Evolutionary conservation across 768 basidiomycete species (phyloP).

Genomic region (Xanthoconium stramineum): DNA sequence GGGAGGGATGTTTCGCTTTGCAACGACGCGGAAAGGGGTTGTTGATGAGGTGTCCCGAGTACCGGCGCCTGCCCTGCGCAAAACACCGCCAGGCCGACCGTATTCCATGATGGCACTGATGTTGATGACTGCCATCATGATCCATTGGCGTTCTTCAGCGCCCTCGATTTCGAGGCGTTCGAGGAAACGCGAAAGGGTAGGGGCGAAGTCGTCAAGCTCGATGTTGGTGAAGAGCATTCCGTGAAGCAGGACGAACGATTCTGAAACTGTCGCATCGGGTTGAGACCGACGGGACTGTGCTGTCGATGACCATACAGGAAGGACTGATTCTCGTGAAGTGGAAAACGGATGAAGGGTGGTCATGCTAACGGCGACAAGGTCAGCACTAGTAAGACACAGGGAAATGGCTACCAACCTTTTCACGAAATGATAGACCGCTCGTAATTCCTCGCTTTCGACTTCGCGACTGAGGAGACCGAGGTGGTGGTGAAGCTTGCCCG

Average conservation of each 20-base stretch:
- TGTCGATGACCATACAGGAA: conserved; percentile 81
- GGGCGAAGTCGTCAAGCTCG: conserved; percentile 86
- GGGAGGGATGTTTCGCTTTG: conserved; percentile 39
- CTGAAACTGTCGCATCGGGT: conserved; percentile 70
- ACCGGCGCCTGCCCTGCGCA: conserved; percentile 56
- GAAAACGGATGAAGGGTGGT: conserved; percentile 86
- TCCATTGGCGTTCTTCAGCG: conserved; percentile 86
- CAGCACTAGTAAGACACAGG: not conserved
- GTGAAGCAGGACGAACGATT: conserved; percentile 88
- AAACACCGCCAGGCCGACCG: conserved; percentile 67
- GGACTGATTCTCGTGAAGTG: conserved; percentile 85
- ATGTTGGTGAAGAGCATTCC: conserved; percentile 98
- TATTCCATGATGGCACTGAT: conserved; percentile 84
- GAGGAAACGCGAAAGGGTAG: conserved; percentile 78
- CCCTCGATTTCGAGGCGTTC: conserved; percentile 84
- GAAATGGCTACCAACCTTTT: conserved; percentile 66
- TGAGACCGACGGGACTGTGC: conserved; percentile 61
- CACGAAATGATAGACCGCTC: conserved; percentile 88
- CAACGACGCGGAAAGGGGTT: conserved; percentile 46
- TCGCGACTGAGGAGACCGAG: conserved; percentile 85
- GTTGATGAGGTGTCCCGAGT: conserved; percentile 35
- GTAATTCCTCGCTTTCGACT: conserved; percentile 74
- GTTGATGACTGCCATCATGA: conserved; percentile 92
- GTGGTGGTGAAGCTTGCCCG: conserved; percentile 92
- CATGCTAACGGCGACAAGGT: conserved; percentile 53